Evolutionary conservation across 495 filamentous ascomycete species (phyloP), one percentile per base, ranked within the genome.

Genomic region (Articulospora tetracladia): DNA sequence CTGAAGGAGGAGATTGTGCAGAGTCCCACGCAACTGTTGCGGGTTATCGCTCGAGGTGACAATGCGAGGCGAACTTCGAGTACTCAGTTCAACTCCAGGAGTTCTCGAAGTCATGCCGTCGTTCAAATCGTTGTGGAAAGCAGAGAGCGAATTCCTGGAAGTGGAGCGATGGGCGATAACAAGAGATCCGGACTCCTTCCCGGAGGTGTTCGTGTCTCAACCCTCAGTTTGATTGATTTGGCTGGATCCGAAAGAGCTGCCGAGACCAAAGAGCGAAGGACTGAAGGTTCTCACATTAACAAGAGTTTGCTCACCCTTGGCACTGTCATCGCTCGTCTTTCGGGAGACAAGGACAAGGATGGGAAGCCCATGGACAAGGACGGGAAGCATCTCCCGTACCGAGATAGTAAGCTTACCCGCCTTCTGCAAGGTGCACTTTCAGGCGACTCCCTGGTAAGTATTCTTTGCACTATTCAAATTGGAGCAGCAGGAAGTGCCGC

Each of bases 41-140:
- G 93, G 54, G 95, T 98, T 15, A 98, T 98, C 68, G 94, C 95
- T 41, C 79, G 95, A 56, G 94, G 94, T 66, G 94, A 98, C 68
- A 85, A 94, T 70, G 91, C 93, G 23, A 81, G 94, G 60, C 79
- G 92, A 58, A 95, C 91, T 3, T 88, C 90, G 55, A 95, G 92
- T 69, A 98, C 94, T 1, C 94, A 98, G 66, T 98, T 91, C 80
- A 98, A 98, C 66, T 81, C 92, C 41, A 88, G 93, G 69, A 97
- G 92, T 74, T 98, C 94, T 55, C 91, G 94, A 68, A 96, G 91
- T 80, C 94, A 98, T 66, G 94, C 94, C 1, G 94, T 98, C 25
- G 94, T 98, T 26, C 94, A 98, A 74, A 98, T 98, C 63, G 95
- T 98, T 13, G 93, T 98, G 27, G 94, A 98, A 70, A 97, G 92